Evolutionary conservation across 2,329 filamentous ascomycete genomes (phyloP).

Genomic region (Microdochium bolleyi): DNA sequence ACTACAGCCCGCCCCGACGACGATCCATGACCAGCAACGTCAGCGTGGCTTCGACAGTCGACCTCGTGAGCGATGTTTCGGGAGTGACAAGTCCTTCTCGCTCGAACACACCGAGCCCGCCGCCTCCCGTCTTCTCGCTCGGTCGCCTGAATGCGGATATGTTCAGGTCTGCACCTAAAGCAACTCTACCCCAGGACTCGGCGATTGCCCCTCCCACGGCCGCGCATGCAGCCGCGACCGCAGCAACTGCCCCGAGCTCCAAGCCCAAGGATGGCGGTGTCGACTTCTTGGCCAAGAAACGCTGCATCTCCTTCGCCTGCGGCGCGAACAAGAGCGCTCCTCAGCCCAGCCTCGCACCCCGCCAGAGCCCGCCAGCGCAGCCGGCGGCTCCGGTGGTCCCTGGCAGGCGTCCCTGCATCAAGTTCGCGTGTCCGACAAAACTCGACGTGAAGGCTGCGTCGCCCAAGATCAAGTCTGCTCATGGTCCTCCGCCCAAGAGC

Average conservation of each 20-base stretch:
- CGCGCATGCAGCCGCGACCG: constrained; percentile 14
- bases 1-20: constrained; percentile 31
- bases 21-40: constrained; percentile 71
- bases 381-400: constrained; percentile 26
- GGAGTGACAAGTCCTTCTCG: constrained; percentile 84
- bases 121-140: constrained; percentile 53
- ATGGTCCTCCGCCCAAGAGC: constrained; percentile 2
- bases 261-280: constrained; percentile 45
- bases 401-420: constrained; percentile 55
- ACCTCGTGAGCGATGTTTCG: constrained; percentile 82
- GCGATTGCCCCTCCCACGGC: constrained; percentile 15
- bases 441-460: constrained; percentile 33
- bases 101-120: constrained; percentile 81
- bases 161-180: constrained; percentile 8
- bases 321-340: constrained; percentile 49
- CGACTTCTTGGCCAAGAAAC: constrained; percentile 65
- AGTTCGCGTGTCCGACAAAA: constrained; percentile 63
- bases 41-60: constrained; percentile 76
- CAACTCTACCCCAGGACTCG: constrained; percentile 13
- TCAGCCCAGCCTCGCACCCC: constrained; percentile 24
- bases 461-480: constrained; percentile 13
- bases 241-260: constrained; percentile 8
- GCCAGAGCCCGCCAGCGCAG: constrained; percentile 19
- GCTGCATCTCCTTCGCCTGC: constrained; percentile 91
- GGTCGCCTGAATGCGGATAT: constrained; percentile 26